Percentiles rank a stretch among this genome's conserved stretches.
phyloP scores from a whole-genome alignment of 192 early-diverging fungal genomes.

The Endogone sp. region DNA sequence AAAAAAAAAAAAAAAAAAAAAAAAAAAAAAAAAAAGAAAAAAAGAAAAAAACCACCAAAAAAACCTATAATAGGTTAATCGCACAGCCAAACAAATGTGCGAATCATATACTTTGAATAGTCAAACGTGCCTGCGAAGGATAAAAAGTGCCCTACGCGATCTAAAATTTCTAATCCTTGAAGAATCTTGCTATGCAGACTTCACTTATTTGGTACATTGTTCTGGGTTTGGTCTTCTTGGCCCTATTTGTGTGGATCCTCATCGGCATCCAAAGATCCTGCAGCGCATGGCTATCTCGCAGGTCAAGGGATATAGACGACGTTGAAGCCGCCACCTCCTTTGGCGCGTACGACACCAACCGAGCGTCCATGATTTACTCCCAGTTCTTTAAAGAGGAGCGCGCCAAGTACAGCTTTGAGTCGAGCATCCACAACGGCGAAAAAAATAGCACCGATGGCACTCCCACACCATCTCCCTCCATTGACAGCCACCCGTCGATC shows the following conservation, averaged over 20 bases:
- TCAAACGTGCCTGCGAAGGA: too few species aligned
- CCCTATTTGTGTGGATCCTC: conserved; percentile 10
- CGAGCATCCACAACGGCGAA: not conserved
- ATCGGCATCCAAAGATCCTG: conserved; percentile 11
- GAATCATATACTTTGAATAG: too few species aligned
- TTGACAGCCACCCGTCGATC: not conserved
- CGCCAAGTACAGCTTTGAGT: not conserved
- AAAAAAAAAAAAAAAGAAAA: too few species aligned
- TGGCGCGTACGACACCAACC: not conserved
- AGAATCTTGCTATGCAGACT: too few species aligned
- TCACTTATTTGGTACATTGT: too few species aligned
- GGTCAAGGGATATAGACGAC: not conserved
- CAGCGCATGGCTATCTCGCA: not conserved
- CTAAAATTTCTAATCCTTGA: too few species aligned
- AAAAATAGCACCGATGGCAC: not conserved
- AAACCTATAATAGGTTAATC: too few species aligned
- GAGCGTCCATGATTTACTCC: not conserved
- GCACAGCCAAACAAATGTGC: too few species aligned
- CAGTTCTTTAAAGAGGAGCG: not conserved
- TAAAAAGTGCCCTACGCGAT: too few species aligned
- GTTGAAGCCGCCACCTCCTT: not conserved
- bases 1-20: too few species aligned
- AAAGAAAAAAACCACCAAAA: too few species aligned
- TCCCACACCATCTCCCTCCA: not conserved
- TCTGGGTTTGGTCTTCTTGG: too few species aligned